phyloP scores from a whole-genome alignment of 2,329 filamentous ascomycete genomes.

The Scedosporium dehoogii region DNA sequence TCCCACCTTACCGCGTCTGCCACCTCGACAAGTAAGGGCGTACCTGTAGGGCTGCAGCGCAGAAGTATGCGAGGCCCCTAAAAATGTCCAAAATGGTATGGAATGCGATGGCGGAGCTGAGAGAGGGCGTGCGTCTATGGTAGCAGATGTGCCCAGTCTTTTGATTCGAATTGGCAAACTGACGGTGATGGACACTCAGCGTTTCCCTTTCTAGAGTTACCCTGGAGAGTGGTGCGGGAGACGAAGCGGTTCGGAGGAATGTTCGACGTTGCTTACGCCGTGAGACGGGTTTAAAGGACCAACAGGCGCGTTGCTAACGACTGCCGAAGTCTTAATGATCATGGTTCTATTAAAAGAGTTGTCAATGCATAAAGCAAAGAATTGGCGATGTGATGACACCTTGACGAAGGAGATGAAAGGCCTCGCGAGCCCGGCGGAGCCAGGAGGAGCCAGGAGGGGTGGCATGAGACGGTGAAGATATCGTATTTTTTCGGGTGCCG shows the following conservation, averaged over 20 bases:
- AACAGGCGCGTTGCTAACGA: not conserved
- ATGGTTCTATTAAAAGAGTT: not conserved
- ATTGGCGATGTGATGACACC: not conserved
- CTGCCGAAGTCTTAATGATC: not conserved
- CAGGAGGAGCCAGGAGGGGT: not conserved
- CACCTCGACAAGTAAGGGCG: no score
- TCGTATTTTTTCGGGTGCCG: not conserved
- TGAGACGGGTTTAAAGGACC: not conserved
- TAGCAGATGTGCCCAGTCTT: not conserved
- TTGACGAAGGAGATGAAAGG: not conserved
- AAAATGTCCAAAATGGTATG: not conserved
- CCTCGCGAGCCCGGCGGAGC: not conserved
- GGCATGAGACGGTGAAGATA: not conserved
- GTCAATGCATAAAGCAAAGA: not conserved
- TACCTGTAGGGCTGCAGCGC: conserved; percentile 1
- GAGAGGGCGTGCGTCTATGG: no score
- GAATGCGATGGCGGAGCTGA: not conserved
- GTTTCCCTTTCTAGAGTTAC: not conserved
- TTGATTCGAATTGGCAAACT: not conserved
- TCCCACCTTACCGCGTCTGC: not conserved
- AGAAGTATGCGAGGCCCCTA: not conserved
- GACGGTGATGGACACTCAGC: not conserved
- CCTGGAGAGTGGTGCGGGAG: not conserved
- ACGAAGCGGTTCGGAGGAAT: conserved; percentile 4
- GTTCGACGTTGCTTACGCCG: conserved; percentile 4